Percentiles rank a stretch among this genome's conserved stretches.
phyloP scores from a whole-genome alignment of 192 early-diverging fungal genomes.

The Coemansia sp. region DNA sequence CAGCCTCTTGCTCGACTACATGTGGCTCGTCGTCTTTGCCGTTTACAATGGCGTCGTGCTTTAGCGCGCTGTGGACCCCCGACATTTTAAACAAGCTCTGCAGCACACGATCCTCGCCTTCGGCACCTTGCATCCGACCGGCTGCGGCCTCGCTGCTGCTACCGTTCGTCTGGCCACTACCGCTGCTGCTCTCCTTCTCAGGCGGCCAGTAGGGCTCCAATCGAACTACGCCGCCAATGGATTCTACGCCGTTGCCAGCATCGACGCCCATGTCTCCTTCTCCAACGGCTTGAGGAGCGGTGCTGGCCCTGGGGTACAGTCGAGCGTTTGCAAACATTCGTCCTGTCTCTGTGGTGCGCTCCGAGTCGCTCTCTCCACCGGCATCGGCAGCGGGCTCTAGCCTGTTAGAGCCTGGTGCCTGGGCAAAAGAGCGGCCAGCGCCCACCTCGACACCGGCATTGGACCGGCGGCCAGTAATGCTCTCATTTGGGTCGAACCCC shows the following conservation, averaged over 20 bases:
- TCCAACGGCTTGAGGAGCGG: neutral
- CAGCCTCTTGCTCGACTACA: conserved; percentile 77
- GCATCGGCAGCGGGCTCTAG: conserved; percentile 38
- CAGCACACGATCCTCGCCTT: conserved; percentile 70
- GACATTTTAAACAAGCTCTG: conserved; percentile 75
- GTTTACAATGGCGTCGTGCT: conserved; percentile 89
- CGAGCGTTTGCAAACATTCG: conserved; percentile 75
- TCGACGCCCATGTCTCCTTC: no score
- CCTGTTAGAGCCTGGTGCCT: neutral
- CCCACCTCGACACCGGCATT: neutral
- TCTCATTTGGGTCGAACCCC: conserved; percentile 19
- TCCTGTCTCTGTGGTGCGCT: conserved; percentile 71
- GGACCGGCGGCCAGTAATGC: neutral
- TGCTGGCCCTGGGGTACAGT: conserved; percentile 34
- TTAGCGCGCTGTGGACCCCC: conserved; percentile 82
- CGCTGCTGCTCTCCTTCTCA: conserved; percentile 1
- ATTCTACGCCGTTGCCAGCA: conserved; percentile 7
- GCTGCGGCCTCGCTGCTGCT: neutral
- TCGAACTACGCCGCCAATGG: conserved; percentile 24
- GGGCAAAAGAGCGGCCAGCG: neutral
- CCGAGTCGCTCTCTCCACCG: conserved; percentile 9
- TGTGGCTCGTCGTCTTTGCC: conserved; percentile 56
- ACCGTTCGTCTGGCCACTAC: neutral
- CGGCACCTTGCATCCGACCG: neutral
- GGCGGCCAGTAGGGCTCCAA: conserved; percentile 22